Base-by-base conservation (phyloP, 495 filamentous ascomycete genomes). In the Paragyromitra xinjiangensis region DNA sequence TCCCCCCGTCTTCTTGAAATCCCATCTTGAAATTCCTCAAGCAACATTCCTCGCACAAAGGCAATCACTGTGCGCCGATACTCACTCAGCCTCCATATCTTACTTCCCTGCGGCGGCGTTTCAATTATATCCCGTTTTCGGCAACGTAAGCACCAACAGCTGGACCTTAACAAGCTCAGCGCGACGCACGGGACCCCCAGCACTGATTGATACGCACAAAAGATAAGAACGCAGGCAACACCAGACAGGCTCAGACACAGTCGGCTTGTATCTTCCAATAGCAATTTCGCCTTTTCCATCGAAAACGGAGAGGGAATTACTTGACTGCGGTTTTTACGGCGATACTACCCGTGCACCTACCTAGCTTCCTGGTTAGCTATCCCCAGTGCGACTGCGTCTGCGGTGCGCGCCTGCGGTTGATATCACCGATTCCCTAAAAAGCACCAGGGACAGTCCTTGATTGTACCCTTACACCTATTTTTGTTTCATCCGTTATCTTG, bases 401-500 rank as follows among this genome's bases (percentile, higher is more conserved):
- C 68, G 68, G 68, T 61, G 68, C 44, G 37, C 70, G 69, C 50
- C 73, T 77, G 74, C 74, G 73, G 68, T 64, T 48, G 67, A 76
- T 71, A 71, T 76, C 71, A 73, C 71, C 71, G 51, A 73, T 67
- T 55, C 4, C 34, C 8, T 45, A 51, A 48, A 77, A 66, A 66
- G 61, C 42, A 24, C 69, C 53, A 45, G 73, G 73, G 66, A 75
- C 66, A 66, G 68, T 77, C 74, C 74, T 73, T 66, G 74, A 77
- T 66, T 77, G 69, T 76, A 73, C 73, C 73, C 73, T 72, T 76
- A 64, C 68, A 65, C 69, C 74, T 73, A 77, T 77, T 77, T 77
- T 77, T 77, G 74, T 77, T 77, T 77, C 69, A 77, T 77, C 56
- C 59, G 59, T 65, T 77, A 77, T 77, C 74, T 77, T 77, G 69